Evolutionary conservation across 2,329 filamentous ascomycete genomes (phyloP), one percentile per base, ranked within the genome.

Genomic region (Raffaelea arxii): DNA sequence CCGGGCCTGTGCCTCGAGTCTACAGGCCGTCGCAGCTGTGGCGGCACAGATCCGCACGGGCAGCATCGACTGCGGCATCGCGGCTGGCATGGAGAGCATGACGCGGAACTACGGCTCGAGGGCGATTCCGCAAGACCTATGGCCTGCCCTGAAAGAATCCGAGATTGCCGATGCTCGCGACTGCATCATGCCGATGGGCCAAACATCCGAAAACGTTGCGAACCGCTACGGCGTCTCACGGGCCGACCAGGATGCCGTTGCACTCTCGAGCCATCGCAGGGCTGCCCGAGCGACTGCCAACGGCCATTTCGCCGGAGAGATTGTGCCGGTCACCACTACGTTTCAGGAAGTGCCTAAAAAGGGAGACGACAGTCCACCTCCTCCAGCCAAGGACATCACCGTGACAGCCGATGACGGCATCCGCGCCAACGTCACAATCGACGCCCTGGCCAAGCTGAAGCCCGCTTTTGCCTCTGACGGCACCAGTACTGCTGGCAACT

Each of bases 71-170:
- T 71, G 75, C 0, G 90, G 87, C 49, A 79, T 96, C 51, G 90
- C 82, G 10, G 90, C 86, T 2, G 90, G 90, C 25, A 95, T 94
- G 86, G 90, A 96, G 75, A 91, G 84, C 67, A 96, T 96, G 90
- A 94, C 87, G 53, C 70, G 84, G 54, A 95, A 95, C 67, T 96
- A 96, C 65, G 89, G 82, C 44, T 79, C 72, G 23, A 72, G 80
- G 48, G 90, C 90, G n/a, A 92, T 96, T 38, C 90, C 90, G 0
- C 82, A 80, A 1, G 78, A 88, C 52, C 65, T 88, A 11, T 95
- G 88, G 87, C 80, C 84, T 0, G 80, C 76, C 44, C 67, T 95
- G 50, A 77, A 70, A 56, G 75, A 83, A 2, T 80, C 75, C 4
- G 65, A 67, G 2, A 74, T 76, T 10, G 74, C 83, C 58, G 82